phyloP scores from a whole-genome alignment of 257 asterid genomes.

The Perilla frutescens region DNA sequence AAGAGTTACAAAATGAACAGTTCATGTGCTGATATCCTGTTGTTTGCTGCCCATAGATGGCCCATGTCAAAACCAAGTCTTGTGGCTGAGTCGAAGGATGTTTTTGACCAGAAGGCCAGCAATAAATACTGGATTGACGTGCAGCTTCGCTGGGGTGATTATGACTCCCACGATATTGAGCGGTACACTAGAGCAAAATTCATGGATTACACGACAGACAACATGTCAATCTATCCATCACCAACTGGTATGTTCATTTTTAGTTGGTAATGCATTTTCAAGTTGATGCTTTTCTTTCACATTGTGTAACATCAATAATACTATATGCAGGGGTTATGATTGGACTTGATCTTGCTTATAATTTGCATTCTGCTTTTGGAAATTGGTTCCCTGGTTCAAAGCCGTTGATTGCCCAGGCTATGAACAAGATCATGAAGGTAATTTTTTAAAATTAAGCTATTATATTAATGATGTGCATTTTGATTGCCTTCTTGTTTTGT shows the following conservation, averaged over 20 bases:
- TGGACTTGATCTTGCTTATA: constrained; percentile 96
- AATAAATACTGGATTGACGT: constrained; percentile 98
- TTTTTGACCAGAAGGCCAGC: constrained; percentile 98
- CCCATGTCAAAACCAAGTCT: constrained; percentile 99
- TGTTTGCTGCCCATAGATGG: constrained; percentile 99
- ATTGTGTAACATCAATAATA: constrained; percentile 1
- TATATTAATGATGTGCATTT: not conserved
- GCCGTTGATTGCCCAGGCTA: constrained; percentile 97
- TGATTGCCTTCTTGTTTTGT: not conserved
- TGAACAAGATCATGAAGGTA: constrained; percentile 99
- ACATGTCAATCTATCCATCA: constrained; percentile 98
- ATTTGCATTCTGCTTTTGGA: constrained; percentile 97
- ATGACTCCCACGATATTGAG: constrained; percentile 97
- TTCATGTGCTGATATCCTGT: constrained; percentile 94
- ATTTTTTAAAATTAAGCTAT: not conserved
- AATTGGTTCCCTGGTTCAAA: constrained; percentile 99
- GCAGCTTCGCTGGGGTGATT: constrained; percentile 99
- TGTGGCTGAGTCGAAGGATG: constrained; percentile 98
- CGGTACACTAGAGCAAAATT: constrained; percentile 95
- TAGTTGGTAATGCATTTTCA: constrained; percentile 5
- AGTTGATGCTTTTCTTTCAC: not conserved
- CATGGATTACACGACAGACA: constrained; percentile 98
- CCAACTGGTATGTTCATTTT: constrained; percentile 74
- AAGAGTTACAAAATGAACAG: constrained; percentile 99
- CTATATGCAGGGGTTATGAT: constrained; percentile 89